Percentiles rank a stretch among this genome's conserved stretches.
Conservation (phyloP, 116 monocot genomes). For the Dioscorea cayenensis region DNA sequence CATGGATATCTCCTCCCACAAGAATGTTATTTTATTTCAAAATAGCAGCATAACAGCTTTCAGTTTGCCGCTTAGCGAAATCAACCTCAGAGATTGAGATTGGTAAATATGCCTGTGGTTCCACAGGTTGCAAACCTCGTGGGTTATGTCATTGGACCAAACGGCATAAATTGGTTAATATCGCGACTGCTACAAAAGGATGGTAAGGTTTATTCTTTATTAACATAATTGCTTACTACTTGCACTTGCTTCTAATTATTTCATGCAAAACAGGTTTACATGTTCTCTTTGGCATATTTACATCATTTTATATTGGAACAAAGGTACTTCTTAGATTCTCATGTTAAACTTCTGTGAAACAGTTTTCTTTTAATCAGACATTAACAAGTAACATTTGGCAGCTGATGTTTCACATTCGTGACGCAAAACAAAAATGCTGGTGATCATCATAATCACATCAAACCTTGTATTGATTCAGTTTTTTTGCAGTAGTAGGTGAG, state of each 20-base stretch:
- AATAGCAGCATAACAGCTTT: no score
- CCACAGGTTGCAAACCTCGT: conserved; percentile 74
- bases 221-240: neutral
- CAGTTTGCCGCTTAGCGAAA: no score
- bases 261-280: conserved; percentile 35
- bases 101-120: conserved; percentile 1
- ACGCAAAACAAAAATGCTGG: conserved; percentile 27
- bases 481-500: neutral
- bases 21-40: no score
- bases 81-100: neutral
- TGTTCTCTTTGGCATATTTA: conserved; percentile 51
- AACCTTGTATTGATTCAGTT: neutral
- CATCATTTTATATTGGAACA: conserved; percentile 75
- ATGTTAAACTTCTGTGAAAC: neutral
- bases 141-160: conserved; percentile 88
- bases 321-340: conserved; percentile 43
- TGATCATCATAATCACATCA: neutral
- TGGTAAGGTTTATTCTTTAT: conserved; percentile 21
- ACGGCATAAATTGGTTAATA: conserved; percentile 67
- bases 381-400: conserved; percentile 19
- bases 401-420: conserved; percentile 90
- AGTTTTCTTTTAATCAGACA: neutral
- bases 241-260: neutral
- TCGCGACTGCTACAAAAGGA: conserved; percentile 54
- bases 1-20: no score